Conservation (phyloP, 371 early-diverging fungal genomes). For the Quaeritorhiza haematococci region DNA sequence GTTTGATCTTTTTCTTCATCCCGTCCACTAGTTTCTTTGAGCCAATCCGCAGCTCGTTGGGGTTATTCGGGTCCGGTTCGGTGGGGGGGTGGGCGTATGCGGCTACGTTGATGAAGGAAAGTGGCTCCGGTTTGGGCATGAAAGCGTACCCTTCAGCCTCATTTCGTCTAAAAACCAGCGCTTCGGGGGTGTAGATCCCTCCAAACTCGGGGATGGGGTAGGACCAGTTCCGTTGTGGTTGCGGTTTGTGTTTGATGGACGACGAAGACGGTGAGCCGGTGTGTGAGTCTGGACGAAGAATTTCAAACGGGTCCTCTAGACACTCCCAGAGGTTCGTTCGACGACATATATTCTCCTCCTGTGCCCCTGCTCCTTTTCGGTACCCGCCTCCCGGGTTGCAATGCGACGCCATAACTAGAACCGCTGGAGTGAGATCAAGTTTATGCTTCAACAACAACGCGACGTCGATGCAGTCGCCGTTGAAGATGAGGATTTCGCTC, state of each 20-base stretch:
- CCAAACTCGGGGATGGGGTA: constrained; percentile 44
- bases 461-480: no score
- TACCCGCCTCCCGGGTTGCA: constrained; percentile 45
- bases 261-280: background rate
- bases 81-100: no score
- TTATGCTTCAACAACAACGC: no score
- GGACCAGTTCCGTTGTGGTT: no score
- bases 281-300: background rate
- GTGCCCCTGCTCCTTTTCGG: constrained; percentile 37
- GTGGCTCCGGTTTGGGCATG: constrained; percentile 29
- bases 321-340: constrained; percentile 37
- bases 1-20: constrained; percentile 42
- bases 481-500: no score
- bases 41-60: constrained; percentile 27
- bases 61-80: constrained; percentile 18
- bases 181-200: constrained; percentile 41
- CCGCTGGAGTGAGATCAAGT: no score
- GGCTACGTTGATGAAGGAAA: constrained; percentile 41
- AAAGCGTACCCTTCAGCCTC: constrained; percentile 41
- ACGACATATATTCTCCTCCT: constrained; percentile 44
- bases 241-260: constrained; percentile 7
- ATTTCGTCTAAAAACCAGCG: constrained; percentile 35
- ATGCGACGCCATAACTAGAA: no score
- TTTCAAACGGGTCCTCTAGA: constrained; percentile 39
- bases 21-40: no score